Evolutionary conservation across 176 grass and related monocot species (phyloP).

Genomic region (Echinochloa phyllopogon): DNA sequence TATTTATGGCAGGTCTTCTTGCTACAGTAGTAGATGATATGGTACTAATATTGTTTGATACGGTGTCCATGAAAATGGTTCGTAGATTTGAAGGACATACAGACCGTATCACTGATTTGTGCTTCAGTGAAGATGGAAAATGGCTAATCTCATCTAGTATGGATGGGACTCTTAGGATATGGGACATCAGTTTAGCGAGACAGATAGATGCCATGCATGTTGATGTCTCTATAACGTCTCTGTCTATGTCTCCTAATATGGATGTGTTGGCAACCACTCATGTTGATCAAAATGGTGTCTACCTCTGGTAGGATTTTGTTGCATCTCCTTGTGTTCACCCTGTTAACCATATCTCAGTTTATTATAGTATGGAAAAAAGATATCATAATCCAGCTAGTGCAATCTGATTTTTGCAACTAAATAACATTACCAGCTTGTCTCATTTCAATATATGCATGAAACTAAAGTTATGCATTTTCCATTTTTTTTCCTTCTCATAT

Average conservation of each 20-base stretch:
- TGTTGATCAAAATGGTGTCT: slow-evolving; percentile 97
- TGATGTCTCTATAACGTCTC: slow-evolving; percentile 80
- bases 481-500: slow-evolving; percentile 28
- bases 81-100: slow-evolving; percentile 89
- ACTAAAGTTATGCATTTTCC: slow-evolving; percentile 33
- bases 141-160: slow-evolving; percentile 93
- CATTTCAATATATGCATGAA: neutral
- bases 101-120: slow-evolving; percentile 86
- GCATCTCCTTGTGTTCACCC: slow-evolving; percentile 18
- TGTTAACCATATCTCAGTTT: slow-evolving; percentile 1
- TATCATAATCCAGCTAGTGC: neutral
- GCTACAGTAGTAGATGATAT: slow-evolving; percentile 84
- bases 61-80: slow-evolving; percentile 72
- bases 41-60: slow-evolving; percentile 78
- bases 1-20: slow-evolving; percentile 76
- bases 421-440: neutral
- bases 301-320: slow-evolving; percentile 80
- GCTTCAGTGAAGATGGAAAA: slow-evolving; percentile 97
- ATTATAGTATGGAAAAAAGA: neutral
- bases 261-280: slow-evolving; percentile 94
- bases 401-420: slow-evolving; percentile 20
- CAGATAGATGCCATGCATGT: slow-evolving; percentile 94
- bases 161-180: slow-evolving; percentile 97
- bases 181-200: slow-evolving; percentile 93
- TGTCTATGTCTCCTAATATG: slow-evolving; percentile 89